Evolutionary conservation across 176 grass and related monocot genomes (phyloP).

Genomic region (Thalia dealbata): DNA sequence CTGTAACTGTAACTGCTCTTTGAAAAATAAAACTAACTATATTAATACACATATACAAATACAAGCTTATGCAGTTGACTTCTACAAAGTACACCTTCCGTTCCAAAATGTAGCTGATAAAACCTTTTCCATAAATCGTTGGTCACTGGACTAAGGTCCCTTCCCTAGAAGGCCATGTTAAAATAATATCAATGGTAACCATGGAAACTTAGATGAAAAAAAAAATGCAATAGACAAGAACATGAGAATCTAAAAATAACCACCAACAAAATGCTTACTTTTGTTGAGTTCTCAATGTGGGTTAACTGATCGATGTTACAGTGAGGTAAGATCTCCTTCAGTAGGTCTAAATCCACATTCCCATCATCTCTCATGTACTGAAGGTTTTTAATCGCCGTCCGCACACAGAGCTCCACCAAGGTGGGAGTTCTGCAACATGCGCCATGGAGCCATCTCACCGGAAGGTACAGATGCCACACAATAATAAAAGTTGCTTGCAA

Average conservation of each 20-base stretch:
- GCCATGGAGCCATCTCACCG: background rate
- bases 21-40: too few species aligned
- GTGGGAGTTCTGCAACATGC: conserved; percentile 18
- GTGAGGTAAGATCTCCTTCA: conserved; percentile 36
- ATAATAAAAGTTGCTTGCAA: background rate
- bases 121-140: conserved; percentile 42
- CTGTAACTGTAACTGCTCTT: too few species aligned
- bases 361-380: conserved; percentile 30
- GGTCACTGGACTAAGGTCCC: conserved; percentile 41
- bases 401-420: conserved; percentile 32
- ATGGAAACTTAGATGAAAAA: too few species aligned
- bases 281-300: conserved; percentile 29
- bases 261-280: conserved; percentile 17
- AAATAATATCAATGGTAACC: too few species aligned
- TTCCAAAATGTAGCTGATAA: conserved; percentile 37
- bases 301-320: conserved; percentile 30
- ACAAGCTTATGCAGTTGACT: too few species aligned
- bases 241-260: background rate
- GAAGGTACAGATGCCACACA: background rate
- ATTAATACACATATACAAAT: too few species aligned
- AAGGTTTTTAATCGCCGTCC: conserved; percentile 32
- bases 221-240: background rate
- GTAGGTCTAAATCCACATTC: conserved; percentile 25
- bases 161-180: conserved; percentile 22
- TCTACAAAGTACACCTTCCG: too few species aligned